Evolutionary conservation across 805 yeast species (phyloP), one percentile per base, ranked within the genome.

Genomic region (Ogataea populi-albae): DNA sequence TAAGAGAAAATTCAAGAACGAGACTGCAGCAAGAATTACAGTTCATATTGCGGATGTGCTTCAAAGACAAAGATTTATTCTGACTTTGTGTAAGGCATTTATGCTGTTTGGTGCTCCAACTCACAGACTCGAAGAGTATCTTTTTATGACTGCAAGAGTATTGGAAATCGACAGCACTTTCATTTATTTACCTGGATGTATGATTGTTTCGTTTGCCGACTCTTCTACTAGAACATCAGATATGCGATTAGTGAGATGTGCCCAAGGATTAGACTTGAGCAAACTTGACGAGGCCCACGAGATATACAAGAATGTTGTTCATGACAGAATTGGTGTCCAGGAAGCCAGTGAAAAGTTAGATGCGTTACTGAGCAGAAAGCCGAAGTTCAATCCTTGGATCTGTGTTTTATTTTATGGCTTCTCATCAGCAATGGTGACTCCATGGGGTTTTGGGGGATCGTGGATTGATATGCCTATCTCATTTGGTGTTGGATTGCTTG

Each of bases 101-200:
- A 89, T 91, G 98, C 64, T 86, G 39, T 91, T 78, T 51, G 98
- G 98, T 19, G 98, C 98, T 0, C 98, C 98, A 1, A 88, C 96
- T 1, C 97, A 91, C 59, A 73, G 98, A 53, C 62, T 91, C 34
- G 98, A 91, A 58, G 98, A 91, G 52, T 89, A 88, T 59, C 76
- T 91, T 83, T 73, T 81, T 18, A 82, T 86, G 88, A 89, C 97
- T 1, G 82, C 96, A 11, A 70, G 95, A 37, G 96, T 91, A 2
- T 68, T 91, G 40, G 97, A 88, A 57, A 86, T 91, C 32, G 96
- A 91, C 57, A 95, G 94, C 0, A 95, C 89, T 49, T 89, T 86
- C 49, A 69, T 91, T 36, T 91, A 91, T 56, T 72, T 91, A 38
- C 98, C 98, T 0, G 98, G 98, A 1, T 85, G 95, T 54, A 91